phyloP scores from a whole-genome alignment of 73 alveolate genomes.

The Paramecium caudatum region DNA sequence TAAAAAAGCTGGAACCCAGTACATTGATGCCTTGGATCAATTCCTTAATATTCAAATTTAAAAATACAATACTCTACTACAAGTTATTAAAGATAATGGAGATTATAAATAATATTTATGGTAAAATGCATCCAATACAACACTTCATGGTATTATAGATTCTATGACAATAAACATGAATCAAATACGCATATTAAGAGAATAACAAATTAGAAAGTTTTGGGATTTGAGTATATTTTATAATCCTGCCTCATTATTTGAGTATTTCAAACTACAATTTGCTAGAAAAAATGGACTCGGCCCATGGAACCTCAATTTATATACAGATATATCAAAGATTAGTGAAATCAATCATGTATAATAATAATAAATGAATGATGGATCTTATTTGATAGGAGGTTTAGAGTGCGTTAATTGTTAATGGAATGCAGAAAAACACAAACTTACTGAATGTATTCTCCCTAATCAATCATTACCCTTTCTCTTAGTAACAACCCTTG shows the following conservation, averaged over 20 bases:
- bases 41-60: background rate
- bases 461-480: background rate
- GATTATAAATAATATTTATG: constrained; percentile 1
- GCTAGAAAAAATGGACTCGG: background rate
- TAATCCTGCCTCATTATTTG: background rate
- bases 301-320: constrained; percentile 12
- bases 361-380: background rate
- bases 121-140: background rate
- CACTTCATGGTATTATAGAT: background rate
- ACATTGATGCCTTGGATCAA: background rate
- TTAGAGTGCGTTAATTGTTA: constrained; percentile 7
- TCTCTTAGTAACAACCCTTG: background rate
- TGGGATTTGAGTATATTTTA: constrained; percentile 8
- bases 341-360: background rate
- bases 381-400: constrained; percentile 25
- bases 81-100: background rate
- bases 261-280: background rate
- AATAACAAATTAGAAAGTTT: background rate
- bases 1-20: background rate
- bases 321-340: constrained; percentile 9
- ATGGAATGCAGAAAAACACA: constrained; percentile 7
- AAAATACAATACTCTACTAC: background rate
- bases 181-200: background rate
- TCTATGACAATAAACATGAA: background rate
- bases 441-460: background rate